These are phyloP conservation scores for Lachnellula willkommii DNA, from an alignment of 2,329 filamentous ascomycete species.

Conservation along the genomic window DNA sequence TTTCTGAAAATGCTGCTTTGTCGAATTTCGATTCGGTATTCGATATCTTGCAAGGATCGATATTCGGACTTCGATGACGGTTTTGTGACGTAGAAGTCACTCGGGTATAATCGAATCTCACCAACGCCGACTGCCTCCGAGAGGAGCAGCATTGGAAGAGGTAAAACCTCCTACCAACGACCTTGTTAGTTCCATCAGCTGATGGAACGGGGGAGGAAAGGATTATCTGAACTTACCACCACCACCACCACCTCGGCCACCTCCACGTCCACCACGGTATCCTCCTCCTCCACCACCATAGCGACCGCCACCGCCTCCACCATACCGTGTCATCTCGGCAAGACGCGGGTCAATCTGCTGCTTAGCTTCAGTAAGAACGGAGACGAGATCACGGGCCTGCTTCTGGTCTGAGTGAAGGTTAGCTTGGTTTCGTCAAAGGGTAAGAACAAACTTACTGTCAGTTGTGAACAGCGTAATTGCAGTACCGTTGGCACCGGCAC, in stretches of 20 bases:
- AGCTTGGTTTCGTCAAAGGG: conserved; percentile 17
- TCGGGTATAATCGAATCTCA: conserved; percentile 30
- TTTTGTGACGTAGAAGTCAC: conserved; percentile 13
- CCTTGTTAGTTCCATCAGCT: conserved; percentile 33
- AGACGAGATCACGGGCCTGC: conserved; percentile 93
- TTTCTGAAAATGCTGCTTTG: conserved; percentile 24
- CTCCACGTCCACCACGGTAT: conserved; percentile 58
- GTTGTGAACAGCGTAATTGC: conserved; percentile 98
- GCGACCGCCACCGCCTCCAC: conserved; percentile 42
- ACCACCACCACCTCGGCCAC: conserved; percentile 50
- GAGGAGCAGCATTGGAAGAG: conserved; percentile 52
- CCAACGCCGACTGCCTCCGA: conserved; percentile 53
- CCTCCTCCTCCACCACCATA: conserved; percentile 22
- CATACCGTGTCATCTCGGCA: conserved; percentile 90
- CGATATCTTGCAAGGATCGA: conserved; percentile 11
- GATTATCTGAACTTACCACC: conserved; percentile 30
- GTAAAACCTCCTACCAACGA: conserved; percentile 45
- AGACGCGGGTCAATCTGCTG: conserved; percentile 96
- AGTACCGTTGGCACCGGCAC: conserved; percentile 89
- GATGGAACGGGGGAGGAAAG: conserved; percentile 29
- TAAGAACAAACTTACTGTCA: conserved; percentile 71
- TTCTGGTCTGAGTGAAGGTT: conserved; percentile 60
- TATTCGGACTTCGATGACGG: conserved; percentile 5
- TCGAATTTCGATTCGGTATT: conserved; percentile 1
- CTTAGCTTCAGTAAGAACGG: conserved; percentile 91